phyloP scores from a whole-genome alignment of 176 grass and related monocot species.

The Calamus simplicifolius region DNA sequence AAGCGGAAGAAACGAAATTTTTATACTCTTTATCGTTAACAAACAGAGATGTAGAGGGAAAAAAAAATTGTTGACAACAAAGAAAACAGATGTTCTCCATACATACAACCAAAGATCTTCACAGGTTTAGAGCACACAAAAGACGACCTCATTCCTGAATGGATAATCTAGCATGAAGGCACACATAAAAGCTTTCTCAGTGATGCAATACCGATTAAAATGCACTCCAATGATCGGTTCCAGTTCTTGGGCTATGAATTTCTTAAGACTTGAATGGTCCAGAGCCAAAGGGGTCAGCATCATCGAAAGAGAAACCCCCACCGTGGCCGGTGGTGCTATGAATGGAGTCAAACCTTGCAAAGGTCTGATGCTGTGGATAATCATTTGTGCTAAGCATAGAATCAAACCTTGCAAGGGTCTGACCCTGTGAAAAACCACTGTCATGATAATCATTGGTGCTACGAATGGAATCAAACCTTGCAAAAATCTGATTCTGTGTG shows the following conservation, averaged over 20 bases:
- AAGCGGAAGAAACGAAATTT: too few species aligned
- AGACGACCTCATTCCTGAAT: too few species aligned
- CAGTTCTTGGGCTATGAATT: slow-evolving; percentile 58
- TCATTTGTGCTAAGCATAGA: slow-evolving; percentile 57
- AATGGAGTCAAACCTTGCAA: slow-evolving; percentile 30
- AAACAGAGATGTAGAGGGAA: too few species aligned
- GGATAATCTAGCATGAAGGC: too few species aligned
- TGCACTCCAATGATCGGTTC: slow-evolving; percentile 64
- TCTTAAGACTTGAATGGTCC: slow-evolving; percentile 50
- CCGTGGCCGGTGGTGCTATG: slow-evolving; percentile 21
- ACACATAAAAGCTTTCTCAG: too few species aligned
- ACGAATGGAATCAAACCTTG: slow-evolving; percentile 33
- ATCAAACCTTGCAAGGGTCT: slow-evolving; percentile 47
- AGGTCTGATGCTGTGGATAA: neutral
- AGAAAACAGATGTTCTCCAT: too few species aligned
- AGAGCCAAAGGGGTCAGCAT: slow-evolving; percentile 59
- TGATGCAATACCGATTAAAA: slow-evolving; percentile 38
- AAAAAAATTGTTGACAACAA: too few species aligned
- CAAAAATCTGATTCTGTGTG: neutral
- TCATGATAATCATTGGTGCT: slow-evolving; percentile 2
- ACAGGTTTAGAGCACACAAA: too few species aligned
- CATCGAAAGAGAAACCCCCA: slow-evolving; percentile 53
- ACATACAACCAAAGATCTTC: too few species aligned
- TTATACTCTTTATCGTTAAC: too few species aligned
- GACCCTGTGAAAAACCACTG: neutral